phyloP scores from a whole-genome alignment of 2,329 filamentous ascomycete species.

The Claviceps sp. region DNA sequence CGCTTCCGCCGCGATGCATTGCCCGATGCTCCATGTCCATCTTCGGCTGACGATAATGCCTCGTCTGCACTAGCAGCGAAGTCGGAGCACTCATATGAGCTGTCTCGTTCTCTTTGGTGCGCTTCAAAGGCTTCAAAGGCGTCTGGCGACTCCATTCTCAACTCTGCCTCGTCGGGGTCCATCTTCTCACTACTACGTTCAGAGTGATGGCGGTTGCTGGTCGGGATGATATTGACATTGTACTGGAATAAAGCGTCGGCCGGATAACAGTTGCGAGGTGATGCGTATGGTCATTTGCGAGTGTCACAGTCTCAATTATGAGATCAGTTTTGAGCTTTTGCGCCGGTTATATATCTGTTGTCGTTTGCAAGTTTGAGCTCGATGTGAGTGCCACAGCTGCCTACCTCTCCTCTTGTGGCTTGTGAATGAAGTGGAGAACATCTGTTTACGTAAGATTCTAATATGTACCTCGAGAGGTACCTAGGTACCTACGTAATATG shows the following conservation, averaged over 20 bases:
- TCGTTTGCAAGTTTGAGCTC: neutral
- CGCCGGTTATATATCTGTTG: neutral
- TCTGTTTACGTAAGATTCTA: neutral
- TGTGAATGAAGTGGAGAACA: neutral
- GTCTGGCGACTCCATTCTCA: neutral
- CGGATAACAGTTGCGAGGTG: neutral
- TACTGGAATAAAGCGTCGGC: constrained; percentile 9
- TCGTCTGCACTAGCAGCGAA: neutral
- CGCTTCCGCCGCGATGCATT: constrained; percentile 17
- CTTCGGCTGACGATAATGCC: neutral
- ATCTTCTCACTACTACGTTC: constrained; percentile 12
- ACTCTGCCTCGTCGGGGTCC: constrained; percentile 15
- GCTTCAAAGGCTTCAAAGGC: neutral
- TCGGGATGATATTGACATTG: constrained; percentile 15
- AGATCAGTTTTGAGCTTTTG: neutral
- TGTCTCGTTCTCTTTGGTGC: neutral
- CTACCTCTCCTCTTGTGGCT: neutral
- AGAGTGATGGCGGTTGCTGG: constrained; percentile 8
- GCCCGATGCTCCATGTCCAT: constrained; percentile 1
- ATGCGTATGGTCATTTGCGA: neutral
- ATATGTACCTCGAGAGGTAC: neutral
- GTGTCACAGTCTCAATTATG: neutral
- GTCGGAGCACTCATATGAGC: constrained; percentile 1
- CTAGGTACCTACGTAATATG: too few species aligned
- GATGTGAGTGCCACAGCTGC: neutral